A percentile compares a stretch with the other conserved stretches of the same genome.
phyloP scores from a whole-genome alignment of 805 yeast species.

The Candida silvicultrix region DNA sequence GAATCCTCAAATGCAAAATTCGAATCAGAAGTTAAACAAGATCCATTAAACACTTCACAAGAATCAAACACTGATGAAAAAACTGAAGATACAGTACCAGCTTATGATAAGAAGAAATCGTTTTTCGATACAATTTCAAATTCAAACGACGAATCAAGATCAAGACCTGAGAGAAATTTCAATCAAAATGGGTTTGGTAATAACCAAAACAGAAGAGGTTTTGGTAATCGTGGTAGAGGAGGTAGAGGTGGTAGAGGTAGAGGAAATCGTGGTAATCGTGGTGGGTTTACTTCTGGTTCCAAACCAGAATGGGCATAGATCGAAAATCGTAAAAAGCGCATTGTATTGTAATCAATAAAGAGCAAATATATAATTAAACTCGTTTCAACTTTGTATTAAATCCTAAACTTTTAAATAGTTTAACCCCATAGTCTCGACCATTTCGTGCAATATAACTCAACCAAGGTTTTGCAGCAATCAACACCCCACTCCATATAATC shows the following conservation, averaged over 20 bases:
- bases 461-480: conserved; percentile 34
- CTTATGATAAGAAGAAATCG: conserved; percentile 75
- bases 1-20: conserved; percentile 53
- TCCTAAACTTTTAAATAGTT: conserved; percentile 9
- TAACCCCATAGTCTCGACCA: conserved; percentile 22
- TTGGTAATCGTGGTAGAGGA: not conserved
- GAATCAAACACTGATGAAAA: conserved; percentile 1
- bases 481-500: conserved; percentile 35
- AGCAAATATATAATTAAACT: too few relatives aligned
- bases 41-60: not conserved
- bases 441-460: conserved; percentile 14
- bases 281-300: too few relatives aligned
- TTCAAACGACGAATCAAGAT: conserved; percentile 42
- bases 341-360: too few relatives aligned
- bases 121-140: conserved; percentile 85
- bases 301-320: conserved; percentile 1
- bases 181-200: not conserved
- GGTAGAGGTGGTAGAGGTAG: conserved; percentile 10
- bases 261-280: not conserved
- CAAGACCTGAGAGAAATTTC: conserved; percentile 23
- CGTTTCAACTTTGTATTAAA: too few relatives aligned
- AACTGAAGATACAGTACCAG: conserved; percentile 19
- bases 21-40: not conserved
- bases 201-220: conserved; percentile 7
- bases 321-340: too few relatives aligned